Conservation (phyloP, 345 rosid species). For the Bruguiera gymnorhiza region DNA sequence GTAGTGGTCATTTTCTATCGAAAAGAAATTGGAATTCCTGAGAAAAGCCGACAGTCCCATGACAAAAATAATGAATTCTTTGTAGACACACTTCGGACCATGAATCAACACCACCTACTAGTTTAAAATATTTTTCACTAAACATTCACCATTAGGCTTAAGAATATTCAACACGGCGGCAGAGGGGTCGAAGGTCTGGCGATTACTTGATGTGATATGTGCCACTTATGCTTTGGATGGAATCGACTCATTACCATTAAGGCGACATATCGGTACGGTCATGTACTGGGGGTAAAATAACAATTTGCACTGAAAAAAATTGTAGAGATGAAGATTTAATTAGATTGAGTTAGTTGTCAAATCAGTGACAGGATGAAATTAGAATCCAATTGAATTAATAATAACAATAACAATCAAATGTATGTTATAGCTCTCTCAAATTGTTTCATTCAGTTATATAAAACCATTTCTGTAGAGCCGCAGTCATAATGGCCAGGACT, state of each 20-base stretch:
- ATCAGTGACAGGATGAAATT: background rate
- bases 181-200: background rate
- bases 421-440: background rate
- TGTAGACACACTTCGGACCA: background rate
- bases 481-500: constrained; percentile 8
- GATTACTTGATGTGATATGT: constrained; percentile 28
- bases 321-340: background rate
- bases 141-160: background rate
- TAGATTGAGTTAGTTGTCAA: background rate
- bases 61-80: constrained; percentile 15
- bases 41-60: constrained; percentile 20
- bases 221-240: constrained; percentile 16
- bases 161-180: constrained; percentile 15
- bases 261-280: constrained; percentile 26
- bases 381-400: background rate
- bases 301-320: background rate
- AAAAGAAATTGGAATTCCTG: constrained; percentile 15
- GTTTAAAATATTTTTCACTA: background rate
- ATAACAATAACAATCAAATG: background rate
- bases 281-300: constrained; percentile 7
- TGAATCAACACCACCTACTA: background rate
- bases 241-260: constrained; percentile 23
- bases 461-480: background rate
- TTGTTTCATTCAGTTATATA: background rate
- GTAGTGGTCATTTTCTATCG: constrained; percentile 16